Percentiles rank a stretch among this genome's conserved stretches.
phyloP scores from a whole-genome alignment of 2,329 filamentous ascomycete species.

The Colletotrichum tofieldiae region DNA sequence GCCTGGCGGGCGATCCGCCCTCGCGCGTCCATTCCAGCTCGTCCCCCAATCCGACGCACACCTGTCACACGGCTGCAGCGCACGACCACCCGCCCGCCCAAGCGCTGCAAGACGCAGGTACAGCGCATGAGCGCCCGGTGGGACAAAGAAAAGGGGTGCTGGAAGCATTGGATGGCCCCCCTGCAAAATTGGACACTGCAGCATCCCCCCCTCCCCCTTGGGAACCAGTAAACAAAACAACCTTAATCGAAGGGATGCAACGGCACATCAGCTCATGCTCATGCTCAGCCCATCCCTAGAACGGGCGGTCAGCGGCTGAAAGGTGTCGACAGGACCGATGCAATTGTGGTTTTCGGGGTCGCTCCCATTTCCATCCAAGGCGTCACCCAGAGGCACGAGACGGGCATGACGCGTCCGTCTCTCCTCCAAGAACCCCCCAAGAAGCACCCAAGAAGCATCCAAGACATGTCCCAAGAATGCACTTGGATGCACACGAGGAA shows the following conservation, averaged over 20 bases:
- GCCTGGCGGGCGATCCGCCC: conserved; percentile 1
- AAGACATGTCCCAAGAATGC: not conserved
- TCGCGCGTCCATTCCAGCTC: not conserved
- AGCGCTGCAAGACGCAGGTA: conserved; percentile 37
- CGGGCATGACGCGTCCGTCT: conserved; percentile 8
- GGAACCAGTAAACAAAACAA: conserved; percentile 31
- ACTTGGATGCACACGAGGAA: conserved; percentile 1
- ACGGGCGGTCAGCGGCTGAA: conserved; percentile 11
- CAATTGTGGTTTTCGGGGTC: conserved; percentile 16
- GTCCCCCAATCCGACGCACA: conserved; percentile 2
- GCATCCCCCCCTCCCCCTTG: not conserved
- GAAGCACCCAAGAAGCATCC: not conserved
- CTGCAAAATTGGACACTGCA: not conserved
- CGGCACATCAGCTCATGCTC: not conserved
- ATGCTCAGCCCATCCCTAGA: conserved; percentile 1
- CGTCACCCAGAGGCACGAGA: not conserved
- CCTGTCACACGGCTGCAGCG: not conserved
- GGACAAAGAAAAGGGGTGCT: not conserved
- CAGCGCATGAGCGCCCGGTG: conserved; percentile 3
- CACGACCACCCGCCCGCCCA: not conserved
- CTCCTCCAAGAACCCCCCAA: not conserved
- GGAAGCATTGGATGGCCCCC: not conserved
- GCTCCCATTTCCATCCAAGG: not conserved
- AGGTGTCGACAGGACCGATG: not conserved
- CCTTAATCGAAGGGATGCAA: conserved; percentile 27